Evolutionary conservation across 2,329 filamentous ascomycete species (phyloP), one percentile per base, ranked within the genome.

Genomic region (Fusarium sp.): DNA sequence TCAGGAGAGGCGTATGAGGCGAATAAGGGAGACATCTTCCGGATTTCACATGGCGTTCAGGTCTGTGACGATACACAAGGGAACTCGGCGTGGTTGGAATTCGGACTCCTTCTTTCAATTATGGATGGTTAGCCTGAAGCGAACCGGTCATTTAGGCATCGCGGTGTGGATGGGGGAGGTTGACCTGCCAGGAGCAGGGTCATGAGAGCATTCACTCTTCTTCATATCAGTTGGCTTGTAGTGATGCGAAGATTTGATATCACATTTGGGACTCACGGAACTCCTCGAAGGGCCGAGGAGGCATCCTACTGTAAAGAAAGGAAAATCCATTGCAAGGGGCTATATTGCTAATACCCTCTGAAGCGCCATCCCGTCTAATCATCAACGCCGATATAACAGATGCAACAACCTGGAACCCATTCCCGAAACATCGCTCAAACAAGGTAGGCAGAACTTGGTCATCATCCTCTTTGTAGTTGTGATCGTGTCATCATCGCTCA

Each of bases 11-110:
- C 71, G 74, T 71, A 76, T 27, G 56, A n/a, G 74, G 72, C 45
- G 65, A 74, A 75, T 18, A 64, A 35, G 40, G 63, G 62, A 63
- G 65, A 50, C 16, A 62, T 65, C 29, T 61, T 29, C 60, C 42
- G 61, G 63, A 38, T 61, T 75, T 69, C 58, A 74, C 61, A 66
- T 52, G 75, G 75, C 75, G 75, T 77, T 77, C 25, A 29, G 71
- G 65, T 60, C 58, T 65, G 57, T 60, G 64, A 66, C 27, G 59
- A 68, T 52, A 73, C 31, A 63, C 40, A 61, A 56, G 58, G 45
- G 56, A 40, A 22, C 66, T 47, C 20, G 69, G 64, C 29, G 35
- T 63, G 65, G 63, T 20, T 38, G 18, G 40, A 52, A 50, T 52
- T 60, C 58, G 62, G 54, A 31, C 27, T 33, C 40, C 57, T 64